phyloP scores from a whole-genome alignment of 202 grass and related monocot genomes.

The Zizania palustris region DNA sequence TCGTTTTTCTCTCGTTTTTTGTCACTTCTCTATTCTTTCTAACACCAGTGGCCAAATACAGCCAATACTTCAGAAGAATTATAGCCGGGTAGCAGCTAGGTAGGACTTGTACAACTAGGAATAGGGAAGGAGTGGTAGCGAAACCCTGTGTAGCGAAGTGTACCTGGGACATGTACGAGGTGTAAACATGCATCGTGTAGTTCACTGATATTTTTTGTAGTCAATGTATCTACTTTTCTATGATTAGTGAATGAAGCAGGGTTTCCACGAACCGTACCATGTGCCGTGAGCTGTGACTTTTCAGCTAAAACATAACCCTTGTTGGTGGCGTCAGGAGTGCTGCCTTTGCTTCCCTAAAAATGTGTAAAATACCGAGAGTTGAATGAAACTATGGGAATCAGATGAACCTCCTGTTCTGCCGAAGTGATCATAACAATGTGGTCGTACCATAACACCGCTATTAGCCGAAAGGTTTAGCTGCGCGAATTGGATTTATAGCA shows the following conservation, averaged over 20 bases:
- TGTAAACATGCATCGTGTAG: constrained; percentile 30
- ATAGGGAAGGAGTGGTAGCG: constrained; percentile 29
- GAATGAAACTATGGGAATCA: background rate
- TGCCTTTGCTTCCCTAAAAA: background rate
- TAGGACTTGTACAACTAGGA: constrained; percentile 58
- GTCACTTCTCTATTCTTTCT: constrained; percentile 51
- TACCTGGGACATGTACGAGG: constrained; percentile 42
- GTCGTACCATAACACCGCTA: background rate
- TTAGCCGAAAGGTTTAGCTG: background rate
- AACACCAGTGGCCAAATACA: constrained; percentile 53
- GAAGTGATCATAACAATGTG: no score
- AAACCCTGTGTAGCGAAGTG: constrained; percentile 29
- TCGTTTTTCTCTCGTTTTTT: constrained; percentile 51
- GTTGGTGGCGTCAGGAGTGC: background rate
- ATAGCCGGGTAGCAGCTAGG: constrained; percentile 26
- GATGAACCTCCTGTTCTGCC: no score
- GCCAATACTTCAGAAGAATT: constrained; percentile 31
- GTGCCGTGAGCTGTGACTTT: background rate
- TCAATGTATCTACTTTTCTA: constrained; percentile 1
- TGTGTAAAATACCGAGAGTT: background rate
- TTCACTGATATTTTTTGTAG: constrained; percentile 25
- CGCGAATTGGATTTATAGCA: no score
- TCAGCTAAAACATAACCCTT: background rate
- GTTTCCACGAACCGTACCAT: background rate
- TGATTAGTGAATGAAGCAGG: background rate